These are phyloP conservation scores for Trebouxia sp. DNA, from an alignment of 139 green algal species.

Conservation along the genomic window DNA sequence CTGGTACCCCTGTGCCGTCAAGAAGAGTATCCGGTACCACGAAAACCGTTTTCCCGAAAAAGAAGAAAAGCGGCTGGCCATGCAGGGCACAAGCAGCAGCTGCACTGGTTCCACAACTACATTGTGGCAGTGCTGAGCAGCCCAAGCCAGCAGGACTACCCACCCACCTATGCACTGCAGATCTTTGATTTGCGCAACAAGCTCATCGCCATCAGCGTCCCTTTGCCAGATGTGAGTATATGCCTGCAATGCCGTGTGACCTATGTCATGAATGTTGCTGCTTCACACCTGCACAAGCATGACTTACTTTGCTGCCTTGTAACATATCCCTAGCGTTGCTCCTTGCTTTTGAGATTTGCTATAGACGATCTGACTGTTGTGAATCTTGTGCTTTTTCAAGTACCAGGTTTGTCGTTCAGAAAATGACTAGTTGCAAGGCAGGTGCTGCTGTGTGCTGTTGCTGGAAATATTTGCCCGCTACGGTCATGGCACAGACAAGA, in stretches of 20 bases:
- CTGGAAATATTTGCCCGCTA: no score
- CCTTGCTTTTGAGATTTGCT: background rate
- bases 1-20: background rate
- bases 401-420: background rate
- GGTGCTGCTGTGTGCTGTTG: no score
- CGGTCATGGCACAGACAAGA: background rate
- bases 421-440: no score
- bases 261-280: background rate
- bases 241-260: background rate
- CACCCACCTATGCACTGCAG: conserved; percentile 39
- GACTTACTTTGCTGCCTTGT: background rate
- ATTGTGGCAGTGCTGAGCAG: conserved; percentile 51
- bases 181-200: conserved; percentile 84
- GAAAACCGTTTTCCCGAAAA: background rate
- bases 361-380: background rate
- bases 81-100: conserved; percentile 59
- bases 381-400: background rate
- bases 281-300: background rate
- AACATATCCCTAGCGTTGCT: background rate
- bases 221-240: conserved; percentile 8
- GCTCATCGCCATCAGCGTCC: conserved; percentile 62
- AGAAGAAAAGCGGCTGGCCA: background rate
- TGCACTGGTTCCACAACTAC: conserved; percentile 61
- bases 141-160: background rate
- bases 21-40: background rate